Percentiles rank a stretch among this genome's conserved stretches.
Conservation (phyloP, 148 eudicot species). For the Rhododendron henanense region DNA sequence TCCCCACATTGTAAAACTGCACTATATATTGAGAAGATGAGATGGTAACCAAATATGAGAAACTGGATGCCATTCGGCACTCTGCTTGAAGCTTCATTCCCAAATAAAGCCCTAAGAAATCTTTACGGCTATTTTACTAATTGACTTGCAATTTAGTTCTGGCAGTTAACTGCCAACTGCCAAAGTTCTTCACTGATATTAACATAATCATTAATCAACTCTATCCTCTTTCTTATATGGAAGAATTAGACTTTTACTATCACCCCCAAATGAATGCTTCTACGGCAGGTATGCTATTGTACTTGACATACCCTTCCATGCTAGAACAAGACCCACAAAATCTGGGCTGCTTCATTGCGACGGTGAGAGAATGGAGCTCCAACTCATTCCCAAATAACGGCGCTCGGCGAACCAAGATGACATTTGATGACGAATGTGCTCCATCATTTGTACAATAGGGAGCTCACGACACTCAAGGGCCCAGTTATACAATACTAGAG, state of each 20-base stretch:
- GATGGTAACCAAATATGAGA: no score
- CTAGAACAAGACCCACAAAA: not conserved
- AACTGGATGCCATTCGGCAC: no score
- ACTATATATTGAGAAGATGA: no score
- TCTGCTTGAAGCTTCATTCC: not conserved
- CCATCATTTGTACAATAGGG: conserved; percentile 93
- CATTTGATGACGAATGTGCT: conserved; percentile 69
- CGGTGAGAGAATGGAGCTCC: conserved; percentile 75
- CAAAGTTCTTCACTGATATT: no score
- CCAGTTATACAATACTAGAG: conserved; percentile 62
- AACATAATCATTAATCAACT: no score
- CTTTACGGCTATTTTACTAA: no score
- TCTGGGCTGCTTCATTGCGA: conserved; percentile 6
- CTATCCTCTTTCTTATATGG: no score
- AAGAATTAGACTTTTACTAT: no score
- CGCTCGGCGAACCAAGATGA: conserved; percentile 66
- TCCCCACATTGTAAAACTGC: no score
- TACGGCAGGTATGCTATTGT: not conserved
- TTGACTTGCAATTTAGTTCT: no score
- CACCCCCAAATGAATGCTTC: not conserved
- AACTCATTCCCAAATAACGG: conserved; percentile 45
- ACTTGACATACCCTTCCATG: not conserved
- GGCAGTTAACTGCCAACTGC: no score
- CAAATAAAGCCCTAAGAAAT: not conserved
- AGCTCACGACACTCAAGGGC: conserved; percentile 92